Base-by-base conservation (phyloP, 2,329 filamentous ascomycete species). In the Phaeophleospora eucalypticola region DNA sequence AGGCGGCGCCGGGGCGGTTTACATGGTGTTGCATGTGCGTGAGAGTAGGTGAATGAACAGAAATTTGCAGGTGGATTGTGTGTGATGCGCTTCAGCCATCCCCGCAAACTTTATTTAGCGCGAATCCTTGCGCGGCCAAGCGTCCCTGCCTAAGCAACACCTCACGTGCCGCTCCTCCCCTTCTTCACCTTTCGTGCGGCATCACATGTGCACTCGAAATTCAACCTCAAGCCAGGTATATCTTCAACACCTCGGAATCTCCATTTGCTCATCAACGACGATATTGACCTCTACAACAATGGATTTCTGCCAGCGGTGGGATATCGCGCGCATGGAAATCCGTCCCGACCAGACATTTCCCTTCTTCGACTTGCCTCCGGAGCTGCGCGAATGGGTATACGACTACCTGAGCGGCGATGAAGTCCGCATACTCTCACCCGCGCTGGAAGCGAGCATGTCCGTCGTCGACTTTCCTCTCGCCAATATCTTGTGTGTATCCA, bases 351-450 rank as follows among this genome's bases (percentile, higher is more conserved):
- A 29, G 24, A 29, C 24, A 29, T 45, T 39, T 32, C 43, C 18
- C 7, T 39, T 38, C 19, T 15, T 38, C n/a, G 36, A 45, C 8
- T 15, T 45, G 8, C 43, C 42, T 3, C 18, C 21, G 8, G 36
- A 39, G 20, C 43, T 45, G 10, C 35, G 36, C 6, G 43, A 45
- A 7, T 38, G 35, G 43, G 19, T 45, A 7, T 32, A 38, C n/a
- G 43, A 38, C 16, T 19, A 17, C 21, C 36, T 38, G 7, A 27
- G 12, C 8, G 35, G 21, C 18, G 43, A 45, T 12, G 43, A 45
- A 21, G 15, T 20, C 35, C 14, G 4, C 12, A 27, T 37, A 7
- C 9, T 12, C 33, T 17, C 19, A 4, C 42, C 42, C 10, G 19
- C 36, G 12, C 12, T 17, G 4, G 42, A 37, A 27, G 42, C 42